These are phyloP conservation scores for Cicer pinnatifidum DNA, from an alignment of 306 rosid species.

Conservation along the genomic window DNA sequence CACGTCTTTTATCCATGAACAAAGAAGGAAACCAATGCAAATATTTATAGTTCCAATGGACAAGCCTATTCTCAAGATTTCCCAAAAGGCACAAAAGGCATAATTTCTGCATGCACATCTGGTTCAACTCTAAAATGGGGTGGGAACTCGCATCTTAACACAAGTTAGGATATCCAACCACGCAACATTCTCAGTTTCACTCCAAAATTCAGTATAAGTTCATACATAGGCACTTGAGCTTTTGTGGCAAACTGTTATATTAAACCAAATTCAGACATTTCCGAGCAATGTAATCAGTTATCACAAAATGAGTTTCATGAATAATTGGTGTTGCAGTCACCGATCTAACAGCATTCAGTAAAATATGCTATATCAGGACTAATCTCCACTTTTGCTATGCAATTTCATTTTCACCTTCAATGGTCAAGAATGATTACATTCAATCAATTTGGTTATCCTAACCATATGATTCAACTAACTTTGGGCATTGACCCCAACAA, in stretches of 20 bases:
- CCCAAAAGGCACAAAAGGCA: slow-evolving; percentile 1
- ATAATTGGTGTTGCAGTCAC: background rate
- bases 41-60: background rate
- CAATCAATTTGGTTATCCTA: slow-evolving; percentile 54
- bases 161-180: slow-evolving; percentile 26
- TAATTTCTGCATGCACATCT: background rate
- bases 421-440: slow-evolving; percentile 65
- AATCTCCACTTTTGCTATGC: slow-evolving; percentile 59
- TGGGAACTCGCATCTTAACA: slow-evolving; percentile 16
- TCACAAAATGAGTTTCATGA: background rate
- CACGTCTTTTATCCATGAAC: background rate
- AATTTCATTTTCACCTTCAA: slow-evolving; percentile 62
- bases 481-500: slow-evolving; percentile 37
- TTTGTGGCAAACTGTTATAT: slow-evolving; percentile 16
- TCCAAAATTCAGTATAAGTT: slow-evolving; percentile 15
- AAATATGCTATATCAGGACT: no score
- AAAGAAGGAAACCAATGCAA: slow-evolving; percentile 14
- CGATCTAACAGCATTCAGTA: background rate
- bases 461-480: slow-evolving; percentile 49
- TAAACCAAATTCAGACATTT: background rate
- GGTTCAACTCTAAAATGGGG: slow-evolving; percentile 8
- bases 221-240: slow-evolving; percentile 9
- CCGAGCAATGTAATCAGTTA: slow-evolving; percentile 17
- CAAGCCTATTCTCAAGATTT: background rate
- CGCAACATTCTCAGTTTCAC: slow-evolving; percentile 3